These are phyloP conservation scores for Fusarium guadeloupense DNA, from an alignment of 2,329 filamentous ascomycete species.

Conservation along the genomic window DNA sequence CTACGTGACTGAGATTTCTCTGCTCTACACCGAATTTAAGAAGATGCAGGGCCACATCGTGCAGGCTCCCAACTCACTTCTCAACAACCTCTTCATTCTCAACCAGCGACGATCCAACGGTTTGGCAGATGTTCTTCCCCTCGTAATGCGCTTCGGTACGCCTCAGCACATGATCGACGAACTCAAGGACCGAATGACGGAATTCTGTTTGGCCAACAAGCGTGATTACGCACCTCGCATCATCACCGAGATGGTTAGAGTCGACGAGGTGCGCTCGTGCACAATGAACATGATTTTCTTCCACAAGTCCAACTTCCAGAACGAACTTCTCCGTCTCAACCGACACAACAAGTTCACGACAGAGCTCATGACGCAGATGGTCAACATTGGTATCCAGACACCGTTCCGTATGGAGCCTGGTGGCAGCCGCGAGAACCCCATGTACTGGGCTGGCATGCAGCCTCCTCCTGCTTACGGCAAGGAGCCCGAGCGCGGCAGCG, in stretches of 20 bases:
- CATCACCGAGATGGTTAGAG: slow-evolving; percentile 81
- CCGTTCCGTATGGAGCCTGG: slow-evolving; percentile 70
- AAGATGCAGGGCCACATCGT: slow-evolving; percentile 98
- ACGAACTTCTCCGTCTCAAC: slow-evolving; percentile 87
- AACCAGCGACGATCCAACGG: slow-evolving; percentile 92
- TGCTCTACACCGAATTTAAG: slow-evolving; percentile 97
- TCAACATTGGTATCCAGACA: slow-evolving; percentile 84
- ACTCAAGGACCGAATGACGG: slow-evolving; percentile 80
- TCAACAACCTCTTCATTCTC: slow-evolving; percentile 93
- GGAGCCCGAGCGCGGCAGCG: slow-evolving; percentile 29
- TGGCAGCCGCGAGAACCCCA: slow-evolving; percentile 73
- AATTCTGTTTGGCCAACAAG: slow-evolving; percentile 86
- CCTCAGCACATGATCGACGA: slow-evolving; percentile 83
- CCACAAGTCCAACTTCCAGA: slow-evolving; percentile 97
- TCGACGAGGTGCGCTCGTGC: slow-evolving; percentile 85
- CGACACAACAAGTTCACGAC: slow-evolving; percentile 95
- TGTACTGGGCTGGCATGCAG: slow-evolving; percentile 59
- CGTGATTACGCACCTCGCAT: slow-evolving; percentile 89
- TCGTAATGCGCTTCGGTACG: slow-evolving; percentile 90
- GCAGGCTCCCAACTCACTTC: slow-evolving; percentile 91
- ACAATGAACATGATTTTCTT: slow-evolving; percentile 95
- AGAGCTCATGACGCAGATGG: slow-evolving; percentile 87
- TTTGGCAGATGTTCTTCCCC: slow-evolving; percentile 84
- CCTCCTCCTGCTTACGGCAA: slow-evolving; percentile 50
- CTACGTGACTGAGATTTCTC: slow-evolving; percentile 92